These are phyloP conservation scores for Sequoiadendron giganteum DNA, from an alignment of 75 land plant species.

Conservation along the genomic window DNA sequence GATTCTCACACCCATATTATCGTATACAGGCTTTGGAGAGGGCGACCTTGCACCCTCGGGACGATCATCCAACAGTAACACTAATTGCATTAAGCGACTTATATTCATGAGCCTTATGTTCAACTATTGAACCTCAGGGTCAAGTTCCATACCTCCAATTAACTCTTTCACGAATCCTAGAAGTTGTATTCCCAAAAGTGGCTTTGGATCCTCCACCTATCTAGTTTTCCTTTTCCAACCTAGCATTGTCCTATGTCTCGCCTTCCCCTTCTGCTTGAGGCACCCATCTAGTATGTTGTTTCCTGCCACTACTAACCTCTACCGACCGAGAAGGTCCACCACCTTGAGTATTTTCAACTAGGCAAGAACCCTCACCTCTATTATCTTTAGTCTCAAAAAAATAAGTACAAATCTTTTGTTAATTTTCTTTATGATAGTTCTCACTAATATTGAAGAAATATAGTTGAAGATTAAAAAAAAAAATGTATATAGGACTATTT, in stretches of 20 bases:
- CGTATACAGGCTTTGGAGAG: constrained; percentile 33
- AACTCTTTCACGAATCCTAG: constrained; percentile 23
- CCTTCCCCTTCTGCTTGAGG: constrained; percentile 46
- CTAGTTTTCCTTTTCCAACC: constrained; percentile 24
- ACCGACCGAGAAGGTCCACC: constrained; percentile 36
- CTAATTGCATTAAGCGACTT: constrained; percentile 22
- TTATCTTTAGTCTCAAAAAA: background rate
- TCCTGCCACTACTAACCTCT: constrained; percentile 48
- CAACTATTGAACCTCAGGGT: constrained; percentile 30
- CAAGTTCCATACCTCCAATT: constrained; percentile 7
- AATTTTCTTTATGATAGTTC: too few relatives aligned
- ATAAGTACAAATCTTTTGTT: too few relatives aligned
- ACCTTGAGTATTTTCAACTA: too few relatives aligned
- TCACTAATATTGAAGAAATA: too few relatives aligned
- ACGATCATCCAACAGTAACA: constrained; percentile 17
- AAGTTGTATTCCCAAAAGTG: too few relatives aligned
- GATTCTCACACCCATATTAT: constrained; percentile 26
- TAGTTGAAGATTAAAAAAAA: too few relatives aligned
- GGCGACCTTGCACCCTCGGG: constrained; percentile 27
- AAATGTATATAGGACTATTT: too few relatives aligned
- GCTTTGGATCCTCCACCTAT: constrained; percentile 32
- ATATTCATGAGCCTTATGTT: constrained; percentile 23
- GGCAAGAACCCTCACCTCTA: background rate
- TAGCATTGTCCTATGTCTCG: background rate
- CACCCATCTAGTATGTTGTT: constrained; percentile 79